phyloP scores from a whole-genome alignment of 176 grass and related monocot species.

The Ananas comosus region DNA sequence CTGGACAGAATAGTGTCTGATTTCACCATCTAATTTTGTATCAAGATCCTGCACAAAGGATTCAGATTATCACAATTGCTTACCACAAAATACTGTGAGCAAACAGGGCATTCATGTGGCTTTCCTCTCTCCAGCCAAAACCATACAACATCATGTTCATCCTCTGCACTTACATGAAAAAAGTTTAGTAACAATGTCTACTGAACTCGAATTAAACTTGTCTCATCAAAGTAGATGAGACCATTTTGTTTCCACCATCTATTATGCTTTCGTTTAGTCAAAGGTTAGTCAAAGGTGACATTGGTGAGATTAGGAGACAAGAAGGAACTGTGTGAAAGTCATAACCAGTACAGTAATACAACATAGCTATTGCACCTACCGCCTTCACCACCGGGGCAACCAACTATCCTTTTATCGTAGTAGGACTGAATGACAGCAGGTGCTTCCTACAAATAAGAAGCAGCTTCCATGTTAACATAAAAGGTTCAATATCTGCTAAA shows the following conservation, averaged over 20 bases:
- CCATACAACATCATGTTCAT: slow-evolving; percentile 97
- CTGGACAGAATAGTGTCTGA: slow-evolving; percentile 3
- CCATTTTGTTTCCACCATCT: background rate
- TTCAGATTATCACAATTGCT: background rate
- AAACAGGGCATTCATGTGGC: slow-evolving; percentile 83
- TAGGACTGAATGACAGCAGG: slow-evolving; percentile 82
- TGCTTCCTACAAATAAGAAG: slow-evolving; percentile 47
- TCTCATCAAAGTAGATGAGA: background rate
- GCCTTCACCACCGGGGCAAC: slow-evolving; percentile 85
- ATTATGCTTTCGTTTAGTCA: background rate
- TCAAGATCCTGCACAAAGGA: background rate
- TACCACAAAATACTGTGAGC: slow-evolving; percentile 94
- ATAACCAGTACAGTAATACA: background rate
- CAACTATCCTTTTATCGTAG: slow-evolving; percentile 89
- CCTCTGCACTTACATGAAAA: slow-evolving; percentile 42
- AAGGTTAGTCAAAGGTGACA: background rate
- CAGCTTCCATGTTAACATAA: background rate
- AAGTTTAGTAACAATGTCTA: background rate
- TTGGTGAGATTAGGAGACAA: background rate
- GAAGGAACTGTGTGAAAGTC: background rate
- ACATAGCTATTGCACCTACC: slow-evolving; percentile 32
- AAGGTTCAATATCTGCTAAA: background rate
- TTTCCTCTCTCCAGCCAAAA: slow-evolving; percentile 98
- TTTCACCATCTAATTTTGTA: background rate
- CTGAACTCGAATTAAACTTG: background rate